Conservation (phyloP, 805 yeast genomes). For the Candida montana region DNA sequence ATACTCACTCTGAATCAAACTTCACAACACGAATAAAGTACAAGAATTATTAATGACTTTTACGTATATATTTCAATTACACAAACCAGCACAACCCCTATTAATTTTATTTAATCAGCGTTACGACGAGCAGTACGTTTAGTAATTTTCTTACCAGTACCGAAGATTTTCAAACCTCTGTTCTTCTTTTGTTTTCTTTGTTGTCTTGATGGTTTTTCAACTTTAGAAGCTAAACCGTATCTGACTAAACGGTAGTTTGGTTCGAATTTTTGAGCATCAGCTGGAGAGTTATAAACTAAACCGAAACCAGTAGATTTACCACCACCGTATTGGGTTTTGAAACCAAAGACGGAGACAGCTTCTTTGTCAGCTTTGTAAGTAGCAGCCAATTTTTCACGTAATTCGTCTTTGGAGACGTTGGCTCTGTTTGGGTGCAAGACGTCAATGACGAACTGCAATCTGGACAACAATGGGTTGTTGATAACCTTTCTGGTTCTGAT, state of each 20-base stretch:
- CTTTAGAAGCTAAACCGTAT: constrained; percentile 95
- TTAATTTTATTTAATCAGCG: constrained; percentile 52
- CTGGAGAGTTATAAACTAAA: constrained; percentile 95
- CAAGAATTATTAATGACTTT: constrained; percentile 6
- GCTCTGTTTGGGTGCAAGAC: constrained; percentile 99
- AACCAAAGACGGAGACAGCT: constrained; percentile 95
- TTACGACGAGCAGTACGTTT: constrained; percentile 88
- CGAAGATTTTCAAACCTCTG: constrained; percentile 98
- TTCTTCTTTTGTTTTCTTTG: constrained; percentile 99
- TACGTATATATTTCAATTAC: constrained; percentile 10
- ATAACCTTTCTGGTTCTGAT: constrained; percentile 98
- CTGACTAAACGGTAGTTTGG: constrained; percentile 99
- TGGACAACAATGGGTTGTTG: constrained; percentile 97
- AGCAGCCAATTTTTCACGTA: constrained; percentile 88
- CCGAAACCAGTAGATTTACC: constrained; percentile 99
- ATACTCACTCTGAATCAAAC: no score
- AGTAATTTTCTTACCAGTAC: constrained; percentile 95
- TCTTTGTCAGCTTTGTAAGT: constrained; percentile 90
- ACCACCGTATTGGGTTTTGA: constrained; percentile 99
- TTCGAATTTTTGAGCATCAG: constrained; percentile 97
- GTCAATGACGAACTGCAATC: constrained; percentile 99
- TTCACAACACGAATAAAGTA: no score
- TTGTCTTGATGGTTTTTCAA: constrained; percentile 98
- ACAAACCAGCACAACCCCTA: constrained; percentile 8
- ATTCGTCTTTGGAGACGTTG: constrained; percentile 98